Conservation (phyloP, 371 early-diverging fungal species). For the Cokeromyces recurvatus region DNA sequence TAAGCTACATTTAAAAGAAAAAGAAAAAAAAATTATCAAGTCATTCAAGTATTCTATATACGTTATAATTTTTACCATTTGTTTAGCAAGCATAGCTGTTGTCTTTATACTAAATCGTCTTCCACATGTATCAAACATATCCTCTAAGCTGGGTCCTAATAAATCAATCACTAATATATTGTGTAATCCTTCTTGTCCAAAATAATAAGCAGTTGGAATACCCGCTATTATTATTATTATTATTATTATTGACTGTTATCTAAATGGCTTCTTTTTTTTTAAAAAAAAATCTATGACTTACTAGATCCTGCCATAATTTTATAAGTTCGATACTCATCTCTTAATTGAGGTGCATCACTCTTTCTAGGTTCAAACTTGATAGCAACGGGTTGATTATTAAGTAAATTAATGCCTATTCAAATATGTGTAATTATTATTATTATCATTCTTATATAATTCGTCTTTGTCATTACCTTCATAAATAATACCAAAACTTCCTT, state of each 20-base stretch:
- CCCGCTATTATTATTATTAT: conserved; percentile 49
- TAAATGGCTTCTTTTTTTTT: no score
- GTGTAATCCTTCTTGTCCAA: conserved; percentile 93
- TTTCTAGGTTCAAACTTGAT: conserved; percentile 95
- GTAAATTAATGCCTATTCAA: conserved; percentile 55
- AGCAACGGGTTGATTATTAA: conserved; percentile 81
- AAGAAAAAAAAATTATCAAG: no score
- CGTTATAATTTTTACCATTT: conserved; percentile 62
- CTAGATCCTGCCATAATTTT: conserved; percentile 76
- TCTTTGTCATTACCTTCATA: conserved; percentile 96
- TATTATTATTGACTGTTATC: background rate
- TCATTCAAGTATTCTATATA: background rate
- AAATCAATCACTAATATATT: conserved; percentile 93
- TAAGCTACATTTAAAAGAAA: conserved; percentile 66
- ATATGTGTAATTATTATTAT: background rate
- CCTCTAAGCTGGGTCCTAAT: conserved; percentile 92
- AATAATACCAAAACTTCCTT: conserved; percentile 93
- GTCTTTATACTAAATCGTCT: conserved; percentile 89
- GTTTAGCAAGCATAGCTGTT: conserved; percentile 91
- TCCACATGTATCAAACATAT: conserved; percentile 92
- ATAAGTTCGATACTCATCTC: conserved; percentile 92
- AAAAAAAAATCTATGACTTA: conserved; percentile 29
- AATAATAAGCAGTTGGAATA: conserved; percentile 86
- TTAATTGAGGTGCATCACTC: conserved; percentile 89
- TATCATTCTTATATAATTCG: no score